phyloP scores from a whole-genome alignment of 768 basidiomycete genomes.

The Boletus rubescentipes region DNA sequence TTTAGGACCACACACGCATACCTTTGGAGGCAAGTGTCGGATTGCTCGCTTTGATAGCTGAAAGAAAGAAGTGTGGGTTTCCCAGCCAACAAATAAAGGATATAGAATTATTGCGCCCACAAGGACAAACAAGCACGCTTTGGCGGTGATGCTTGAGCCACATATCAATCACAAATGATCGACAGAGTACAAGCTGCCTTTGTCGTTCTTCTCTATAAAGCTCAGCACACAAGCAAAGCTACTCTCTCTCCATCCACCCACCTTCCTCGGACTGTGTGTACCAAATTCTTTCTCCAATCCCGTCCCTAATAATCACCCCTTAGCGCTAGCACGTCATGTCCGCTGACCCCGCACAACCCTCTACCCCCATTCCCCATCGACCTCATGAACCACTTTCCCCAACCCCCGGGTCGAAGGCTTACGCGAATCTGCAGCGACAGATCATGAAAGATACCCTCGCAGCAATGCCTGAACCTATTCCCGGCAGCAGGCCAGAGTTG shows the following conservation, averaged over 20 bases:
- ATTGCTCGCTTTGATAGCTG: constrained; percentile 4
- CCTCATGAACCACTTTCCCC: constrained; percentile 8
- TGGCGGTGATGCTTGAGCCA: constrained; percentile 26
- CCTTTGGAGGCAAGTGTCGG: neutral
- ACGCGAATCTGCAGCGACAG: constrained; percentile 16
- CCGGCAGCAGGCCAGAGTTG: neutral
- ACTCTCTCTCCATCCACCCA: constrained; percentile 1
- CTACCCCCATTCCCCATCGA: constrained; percentile 2
- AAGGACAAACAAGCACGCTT: constrained; percentile 46
- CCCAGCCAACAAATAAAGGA: constrained; percentile 33
- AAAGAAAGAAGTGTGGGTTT: constrained; percentile 14
- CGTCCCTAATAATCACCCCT: neutral
- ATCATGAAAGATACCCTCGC: constrained; percentile 21
- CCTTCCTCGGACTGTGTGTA: constrained; percentile 4
- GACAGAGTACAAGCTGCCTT: constrained; percentile 24
- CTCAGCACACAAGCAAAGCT: neutral
- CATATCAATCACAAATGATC: constrained; percentile 35
- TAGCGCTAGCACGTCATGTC: constrained; percentile 18
- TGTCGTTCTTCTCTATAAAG: constrained; percentile 31
- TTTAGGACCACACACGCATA: neutral
- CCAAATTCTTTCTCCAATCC: neutral
- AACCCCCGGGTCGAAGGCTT: constrained; percentile 19
- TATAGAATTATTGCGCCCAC: constrained; percentile 36
- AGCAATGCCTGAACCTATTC: constrained; percentile 18
- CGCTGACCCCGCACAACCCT: constrained; percentile 8